Evolutionary conservation across 2,329 filamentous ascomycete genomes (phyloP).

Genomic region (Xenoacremonium recifei): DNA sequence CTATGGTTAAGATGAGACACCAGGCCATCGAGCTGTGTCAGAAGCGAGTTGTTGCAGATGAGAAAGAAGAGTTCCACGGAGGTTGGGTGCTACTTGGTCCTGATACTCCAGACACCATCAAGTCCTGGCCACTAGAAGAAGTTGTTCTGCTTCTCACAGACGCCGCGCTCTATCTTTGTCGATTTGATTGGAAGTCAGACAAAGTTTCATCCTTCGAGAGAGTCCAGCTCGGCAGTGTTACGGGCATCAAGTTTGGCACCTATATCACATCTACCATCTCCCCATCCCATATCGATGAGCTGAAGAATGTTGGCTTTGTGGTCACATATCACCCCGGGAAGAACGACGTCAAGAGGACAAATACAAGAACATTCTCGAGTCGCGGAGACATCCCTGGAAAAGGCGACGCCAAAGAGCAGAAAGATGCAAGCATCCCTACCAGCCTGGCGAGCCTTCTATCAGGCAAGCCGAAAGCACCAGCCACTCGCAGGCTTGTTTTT

Average conservation of each 20-base stretch:
- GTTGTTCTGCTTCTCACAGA: conserved; percentile 85
- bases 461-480: conserved; percentile 26
- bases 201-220: conserved; percentile 92
- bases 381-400: conserved; percentile 33
- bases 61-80: conserved; percentile 79
- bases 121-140: conserved; percentile 78
- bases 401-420: conserved; percentile 15
- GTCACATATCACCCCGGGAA: conserved; percentile 73
- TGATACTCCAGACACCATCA: conserved; percentile 65
- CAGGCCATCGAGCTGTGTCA: conserved; percentile 87
- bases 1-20: conserved; percentile 78
- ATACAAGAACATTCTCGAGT: conserved; percentile 76
- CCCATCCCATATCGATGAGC: conserved; percentile 70
- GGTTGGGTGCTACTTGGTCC: conserved; percentile 90
- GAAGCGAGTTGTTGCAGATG: conserved; percentile 80
- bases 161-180: conserved; percentile 80
- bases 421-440: conserved; percentile 25
- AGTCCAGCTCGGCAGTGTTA: conserved; percentile 72
- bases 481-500: conserved; percentile 46
- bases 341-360: conserved; percentile 72
- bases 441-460: conserved; percentile 44
- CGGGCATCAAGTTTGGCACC: conserved; percentile 72
- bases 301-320: conserved; percentile 80
- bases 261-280: conserved; percentile 91
- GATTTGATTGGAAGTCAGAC: conserved; percentile 92